phyloP scores from a whole-genome alignment of 2,329 filamentous ascomycete genomes.

The Colletotrichum orchidophilum region DNA sequence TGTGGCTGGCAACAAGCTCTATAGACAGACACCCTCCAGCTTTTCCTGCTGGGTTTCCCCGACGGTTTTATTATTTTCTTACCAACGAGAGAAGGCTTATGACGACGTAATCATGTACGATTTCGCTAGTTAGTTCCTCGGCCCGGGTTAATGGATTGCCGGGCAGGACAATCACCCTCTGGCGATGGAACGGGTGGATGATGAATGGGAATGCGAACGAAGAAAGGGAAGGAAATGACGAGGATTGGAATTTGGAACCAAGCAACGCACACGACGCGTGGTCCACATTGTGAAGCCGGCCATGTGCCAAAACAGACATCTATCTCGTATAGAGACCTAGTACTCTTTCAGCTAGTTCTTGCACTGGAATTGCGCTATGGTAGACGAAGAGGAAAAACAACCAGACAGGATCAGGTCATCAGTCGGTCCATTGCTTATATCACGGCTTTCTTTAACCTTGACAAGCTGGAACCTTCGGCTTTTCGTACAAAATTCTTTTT shows the following conservation, averaged over 20 bases:
- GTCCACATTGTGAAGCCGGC: background rate
- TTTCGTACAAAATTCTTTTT: background rate
- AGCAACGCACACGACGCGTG: background rate
- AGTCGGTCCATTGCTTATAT: slow-evolving; percentile 11
- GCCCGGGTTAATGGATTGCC: background rate
- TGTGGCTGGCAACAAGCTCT: background rate
- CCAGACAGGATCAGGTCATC: slow-evolving; percentile 3
- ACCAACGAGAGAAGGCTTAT: background rate
- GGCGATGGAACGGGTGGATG: slow-evolving; percentile 17
- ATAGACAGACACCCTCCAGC: background rate
- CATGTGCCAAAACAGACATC: background rate
- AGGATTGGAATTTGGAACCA: background rate
- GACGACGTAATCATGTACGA: slow-evolving; percentile 17
- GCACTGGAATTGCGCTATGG: slow-evolving; percentile 22
- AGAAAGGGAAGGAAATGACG: background rate
- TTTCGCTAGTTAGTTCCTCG: background rate
- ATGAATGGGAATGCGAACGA: slow-evolving; percentile 16
- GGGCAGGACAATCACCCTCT: background rate
- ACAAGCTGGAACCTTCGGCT: too few species aligned
- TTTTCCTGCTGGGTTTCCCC: background rate
- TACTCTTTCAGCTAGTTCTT: background rate
- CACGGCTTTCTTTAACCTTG: background rate
- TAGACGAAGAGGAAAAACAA: slow-evolving; percentile 30
- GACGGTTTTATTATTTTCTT: slow-evolving; percentile 15
- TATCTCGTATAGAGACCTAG: background rate